A percentile compares a stretch with the other conserved stretches of the same genome.
Conservation (phyloP, 2,329 filamentous ascomycete genomes). For the Scortechinia acanthostroma region DNA sequence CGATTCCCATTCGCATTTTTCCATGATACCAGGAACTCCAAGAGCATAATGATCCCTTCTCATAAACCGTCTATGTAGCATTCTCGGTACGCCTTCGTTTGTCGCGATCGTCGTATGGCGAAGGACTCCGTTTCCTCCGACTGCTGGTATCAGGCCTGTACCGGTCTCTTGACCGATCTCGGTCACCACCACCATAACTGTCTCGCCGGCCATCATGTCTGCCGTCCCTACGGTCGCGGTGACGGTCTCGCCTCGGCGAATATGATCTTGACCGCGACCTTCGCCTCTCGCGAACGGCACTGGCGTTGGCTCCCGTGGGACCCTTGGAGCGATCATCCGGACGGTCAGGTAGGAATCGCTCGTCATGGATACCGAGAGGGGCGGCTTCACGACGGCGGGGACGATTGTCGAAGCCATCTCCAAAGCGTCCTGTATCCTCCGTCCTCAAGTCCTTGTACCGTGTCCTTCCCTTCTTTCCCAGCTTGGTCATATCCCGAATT, state of each 20-base stretch:
- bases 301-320: constrained; percentile 61
- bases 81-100: neutral
- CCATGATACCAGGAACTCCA: too few relatives aligned
- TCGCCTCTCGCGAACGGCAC: constrained; percentile 44
- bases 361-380: constrained; percentile 40
- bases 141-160: neutral
- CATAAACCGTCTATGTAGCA: neutral
- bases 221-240: too few relatives aligned
- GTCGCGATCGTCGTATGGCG: neutral
- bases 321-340: constrained; percentile 19
- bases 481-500: constrained; percentile 83
- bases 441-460: constrained; percentile 81
- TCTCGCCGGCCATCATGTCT: too few relatives aligned
- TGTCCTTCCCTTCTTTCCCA: constrained; percentile 85
- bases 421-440: constrained; percentile 89
- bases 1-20: too few relatives aligned
- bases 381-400: constrained; percentile 23
- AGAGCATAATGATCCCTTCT: too few relatives aligned
- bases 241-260: constrained; percentile 32
- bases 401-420: constrained; percentile 46
- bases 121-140: neutral
- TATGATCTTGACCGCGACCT: constrained; percentile 38
- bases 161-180: neutral
- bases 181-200: too few relatives aligned
- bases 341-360: constrained; percentile 48